These are phyloP conservation scores for Ceratocystis destructans DNA, from an alignment of 2,329 filamentous ascomycete species.

Conservation along the genomic window DNA sequence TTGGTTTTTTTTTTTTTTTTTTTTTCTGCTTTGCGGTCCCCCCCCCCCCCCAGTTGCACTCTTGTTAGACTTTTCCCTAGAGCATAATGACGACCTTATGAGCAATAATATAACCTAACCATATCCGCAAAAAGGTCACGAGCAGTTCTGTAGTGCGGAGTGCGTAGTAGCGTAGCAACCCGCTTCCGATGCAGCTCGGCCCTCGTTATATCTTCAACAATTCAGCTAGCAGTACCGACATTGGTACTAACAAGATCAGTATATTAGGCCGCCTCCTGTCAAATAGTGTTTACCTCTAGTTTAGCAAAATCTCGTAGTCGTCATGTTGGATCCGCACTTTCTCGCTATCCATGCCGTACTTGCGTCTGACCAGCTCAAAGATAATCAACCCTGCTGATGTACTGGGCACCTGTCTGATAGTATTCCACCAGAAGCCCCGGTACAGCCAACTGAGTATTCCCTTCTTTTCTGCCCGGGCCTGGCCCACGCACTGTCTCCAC, in stretches of 20 bases:
- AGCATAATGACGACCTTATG: slow-evolving; percentile 6
- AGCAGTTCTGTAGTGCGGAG: not conserved
- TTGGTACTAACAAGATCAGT: too few species aligned
- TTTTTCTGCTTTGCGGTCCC: not conserved
- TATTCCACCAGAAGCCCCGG: slow-evolving; percentile 57
- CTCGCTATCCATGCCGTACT: slow-evolving; percentile 52
- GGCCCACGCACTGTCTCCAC: slow-evolving; percentile 42
- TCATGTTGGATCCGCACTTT: slow-evolving; percentile 52
- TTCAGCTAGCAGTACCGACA: too few species aligned
- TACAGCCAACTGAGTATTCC: slow-evolving; percentile 52
- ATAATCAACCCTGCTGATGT: slow-evolving; percentile 66
- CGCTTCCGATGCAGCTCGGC: not conserved
- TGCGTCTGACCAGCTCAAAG: slow-evolving; percentile 61
- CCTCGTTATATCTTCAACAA: not conserved
- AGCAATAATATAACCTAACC: not conserved
- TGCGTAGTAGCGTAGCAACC: not conserved
- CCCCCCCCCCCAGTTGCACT: not conserved
- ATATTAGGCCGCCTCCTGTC: too few species aligned
- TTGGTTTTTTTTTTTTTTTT: not conserved
- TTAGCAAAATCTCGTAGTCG: slow-evolving; percentile 56
- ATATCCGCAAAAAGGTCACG: not conserved
- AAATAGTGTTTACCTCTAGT: slow-evolving; percentile 23
- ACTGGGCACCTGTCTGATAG: slow-evolving; percentile 60
- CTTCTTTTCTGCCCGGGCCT: slow-evolving; percentile 43
- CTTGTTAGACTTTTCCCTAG: slow-evolving; percentile 6